A percentile compares a stretch with the other conserved stretches of the same genome.
Conservation (phyloP, 345 rosid genomes). For the Citrus australasica region DNA sequence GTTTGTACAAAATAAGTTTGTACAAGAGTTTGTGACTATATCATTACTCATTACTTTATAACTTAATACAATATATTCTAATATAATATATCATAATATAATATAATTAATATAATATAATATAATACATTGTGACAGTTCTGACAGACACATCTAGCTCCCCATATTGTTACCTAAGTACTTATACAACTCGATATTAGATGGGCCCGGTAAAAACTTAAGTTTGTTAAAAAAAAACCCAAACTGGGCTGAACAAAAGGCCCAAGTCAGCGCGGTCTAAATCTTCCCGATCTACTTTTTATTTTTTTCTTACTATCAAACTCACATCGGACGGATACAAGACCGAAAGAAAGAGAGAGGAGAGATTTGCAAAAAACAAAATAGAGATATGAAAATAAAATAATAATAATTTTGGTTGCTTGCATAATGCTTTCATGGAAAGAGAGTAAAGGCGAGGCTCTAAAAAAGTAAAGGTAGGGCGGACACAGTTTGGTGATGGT, state of each 20-base stretch:
- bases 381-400: neutral
- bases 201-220: neutral
- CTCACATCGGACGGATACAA: neutral
- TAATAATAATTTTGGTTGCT: neutral
- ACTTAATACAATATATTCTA: no score
- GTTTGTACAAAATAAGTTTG: no score
- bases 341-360: neutral
- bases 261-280: neutral
- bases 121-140: no score
- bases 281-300: conserved; percentile 1
- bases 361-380: neutral
- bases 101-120: no score
- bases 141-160: no score
- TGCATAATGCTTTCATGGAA: conserved; percentile 12
- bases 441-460: neutral
- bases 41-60: no score
- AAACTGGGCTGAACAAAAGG: conserved; percentile 15
- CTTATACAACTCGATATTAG: neutral
- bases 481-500: conserved; percentile 48
- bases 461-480: neutral
- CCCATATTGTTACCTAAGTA: no score
- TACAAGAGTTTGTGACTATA: no score
- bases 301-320: neutral
- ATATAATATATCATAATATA: no score
- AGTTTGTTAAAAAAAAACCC: neutral